Base-by-base conservation (phyloP, 352 stramenopile species). In the Phytophthora aleatoria region DNA sequence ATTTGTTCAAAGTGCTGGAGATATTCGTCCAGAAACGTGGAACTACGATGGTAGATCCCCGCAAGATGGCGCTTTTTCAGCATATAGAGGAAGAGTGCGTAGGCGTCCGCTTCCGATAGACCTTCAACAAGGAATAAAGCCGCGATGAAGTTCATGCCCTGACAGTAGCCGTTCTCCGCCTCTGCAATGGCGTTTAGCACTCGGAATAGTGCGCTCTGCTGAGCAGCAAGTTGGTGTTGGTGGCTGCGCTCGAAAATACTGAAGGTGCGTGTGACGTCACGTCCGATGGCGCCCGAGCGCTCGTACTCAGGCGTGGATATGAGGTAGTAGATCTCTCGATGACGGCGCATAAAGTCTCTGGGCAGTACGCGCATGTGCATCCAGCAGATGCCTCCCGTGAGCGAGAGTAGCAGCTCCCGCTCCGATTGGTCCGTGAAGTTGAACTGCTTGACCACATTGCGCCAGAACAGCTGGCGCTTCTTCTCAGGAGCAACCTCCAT, bases 131-230 rank as follows among this genome's bases (percentile, higher is more conserved):
- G 78, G 45, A 96, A 94, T 3, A 96, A 62, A 15, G 84, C 87
- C 0, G 86, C 87, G 58, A 96, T 94, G 55, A 96, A 96, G 71
- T 96, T 96, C 87, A 96, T 96, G 5, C 87, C 87, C 42, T 96
- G 87, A 57, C 87, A 95, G 53, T 95, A 95, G 6, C 82, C 85
- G 51, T 90, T 76, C 54, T 95, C 87, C 2, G 84, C 86, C 45
- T 93, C 79, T 2, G 85, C 68, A 39, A 95, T 81, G 5, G 85
- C 87, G n/a, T 91, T 95, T 1, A 95, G 62, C 13, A 95, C 87
- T 38, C 85, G 84, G 27, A 91, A 90, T 0, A 95, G 51, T 16
- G 83, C 76, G 26, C 73, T 83, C 42, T 95, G 83, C 43, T 90
- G 79, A 15, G 74, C 58, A 20, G 57, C 57, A 9, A 90, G 66